Base-by-base conservation (phyloP, 2,329 filamentous ascomycete genomes). In the Pyricularia grisea region DNA sequence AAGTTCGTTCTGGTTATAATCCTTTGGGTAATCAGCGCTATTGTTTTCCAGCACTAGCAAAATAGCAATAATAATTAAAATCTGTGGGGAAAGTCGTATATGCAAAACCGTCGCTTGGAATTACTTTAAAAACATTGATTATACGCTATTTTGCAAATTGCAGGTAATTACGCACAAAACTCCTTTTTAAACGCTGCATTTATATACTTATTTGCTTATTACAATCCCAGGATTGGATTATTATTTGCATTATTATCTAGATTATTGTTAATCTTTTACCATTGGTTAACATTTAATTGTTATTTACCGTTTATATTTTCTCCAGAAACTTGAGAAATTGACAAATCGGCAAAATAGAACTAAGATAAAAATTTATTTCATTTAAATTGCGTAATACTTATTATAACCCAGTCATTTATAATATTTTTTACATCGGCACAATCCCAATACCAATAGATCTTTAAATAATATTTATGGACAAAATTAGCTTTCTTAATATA, bases 221-320 rank as follows among this genome's bases (percentile, higher is more conserved):
- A 30, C 7, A 30, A 30, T 30, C 30, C 30, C 81, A 97, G 87
- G 95, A 97, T 82, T 99, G 95, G 95, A 87, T 91, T 60, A 85
- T 99, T 72, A 91, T 99, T 77, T 99, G 95, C 86, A 93, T 94
- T 81, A 91, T 99, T 77, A 98, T 99, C 78, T 95, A 99, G 80
- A 86, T 99, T 73, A 92, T 97, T 71, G 86, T 99, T 74, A 95
- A 98, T 77, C 87, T 92, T 73, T 90, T 98, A 93, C 92, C 77
- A 97, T 99, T 78, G 84, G 88, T 68, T 92, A 98, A 75, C 98
- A 99, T 85, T 92, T 88, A 76, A 87, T 97, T 76, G 89, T 97
- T 78, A 97, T 98, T 84, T 98, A 97, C 85, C 92, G 95, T 74
- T 96, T 97, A 86, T 97, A 94, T 88, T 93, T 92, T 73, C 99